Evolutionary conservation across 768 basidiomycete species (phyloP).

Genomic region (Phaeotremella fagi): DNA sequence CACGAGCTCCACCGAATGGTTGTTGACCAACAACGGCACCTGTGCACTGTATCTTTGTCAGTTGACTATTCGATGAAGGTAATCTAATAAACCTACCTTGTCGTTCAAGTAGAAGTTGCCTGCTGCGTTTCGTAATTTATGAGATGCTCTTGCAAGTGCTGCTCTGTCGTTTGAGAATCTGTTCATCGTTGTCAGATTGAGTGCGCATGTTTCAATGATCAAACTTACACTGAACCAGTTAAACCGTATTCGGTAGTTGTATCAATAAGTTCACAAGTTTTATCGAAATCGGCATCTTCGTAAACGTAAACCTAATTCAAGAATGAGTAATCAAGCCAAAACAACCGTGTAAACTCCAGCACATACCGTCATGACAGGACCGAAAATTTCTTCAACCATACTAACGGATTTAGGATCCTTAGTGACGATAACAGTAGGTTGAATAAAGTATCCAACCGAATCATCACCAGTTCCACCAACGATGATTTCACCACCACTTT

Average conservation of each 20-base stretch:
- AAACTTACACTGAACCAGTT: constrained; percentile 83
- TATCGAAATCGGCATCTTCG: constrained; percentile 77
- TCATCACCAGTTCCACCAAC: constrained; percentile 74
- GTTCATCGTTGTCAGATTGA: neutral
- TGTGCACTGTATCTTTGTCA: constrained; percentile 64
- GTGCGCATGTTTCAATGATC: neutral
- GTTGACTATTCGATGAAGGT: constrained; percentile 2
- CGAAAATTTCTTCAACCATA: constrained; percentile 94
- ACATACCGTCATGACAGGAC: constrained; percentile 82
- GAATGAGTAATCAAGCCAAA: neutral
- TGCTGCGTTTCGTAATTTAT: constrained; percentile 79
- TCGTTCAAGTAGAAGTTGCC: constrained; percentile 99
- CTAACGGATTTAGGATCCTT: constrained; percentile 84
- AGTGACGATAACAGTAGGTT: constrained; percentile 89
- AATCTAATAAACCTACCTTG: constrained; percentile 19
- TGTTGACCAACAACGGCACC: constrained; percentile 71
- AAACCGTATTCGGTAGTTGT: constrained; percentile 79
- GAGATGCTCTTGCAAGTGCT: constrained; percentile 72
- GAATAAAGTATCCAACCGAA: constrained; percentile 86
- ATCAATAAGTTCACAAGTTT: constrained; percentile 82
- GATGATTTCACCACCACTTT: constrained; percentile 80
- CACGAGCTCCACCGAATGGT: constrained; percentile 91
- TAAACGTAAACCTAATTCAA: constrained; percentile 70
- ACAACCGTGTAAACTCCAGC: neutral
- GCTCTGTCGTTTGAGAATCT: constrained; percentile 80